Base-by-base conservation (phyloP, 352 stramenopile species). In the Phytophthora colocasiae region DNA sequence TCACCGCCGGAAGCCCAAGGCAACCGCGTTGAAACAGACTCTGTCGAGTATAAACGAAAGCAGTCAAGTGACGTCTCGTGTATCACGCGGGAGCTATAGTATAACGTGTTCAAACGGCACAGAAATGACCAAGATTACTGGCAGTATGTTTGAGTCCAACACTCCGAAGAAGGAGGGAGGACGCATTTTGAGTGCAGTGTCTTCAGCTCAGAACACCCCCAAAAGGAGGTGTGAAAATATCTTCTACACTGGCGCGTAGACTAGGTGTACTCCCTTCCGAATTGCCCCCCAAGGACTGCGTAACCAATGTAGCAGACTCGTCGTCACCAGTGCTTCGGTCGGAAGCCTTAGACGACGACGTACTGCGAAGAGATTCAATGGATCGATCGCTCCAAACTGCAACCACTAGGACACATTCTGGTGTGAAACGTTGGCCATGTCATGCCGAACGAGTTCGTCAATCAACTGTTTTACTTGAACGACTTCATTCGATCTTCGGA, bases 121-220 rank as follows among this genome's bases (percentile, higher is more conserved):
- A 1, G 65, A 46, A 5, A 66, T 68, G 54, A 57, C 44, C 8
- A 78, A 77, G 47, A 73, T 73, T 24, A 76, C 76, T 5, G 64
- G 53, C 7, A 86, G 69, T n/a, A 64, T 67, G 26, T 60, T 73
- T 2, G 66, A 76, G 11, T 77, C 75, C 8, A 78, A 70, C 12
- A 90, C 86, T 44, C 81, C 78, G 2, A 71, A 85, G 58, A 73
- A 85, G 56, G 76, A 85, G 31, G 31, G 31, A 39, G 63, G 53
- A 11, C 52, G 63, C 5, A 32, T 73, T 14, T 19, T 49, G 36
- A 75, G 69, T 26, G 46, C 43, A 12, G 63, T 41, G 51, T 79
- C 71, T 14, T 77, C 78, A 4, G 70, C 54, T 11, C 69, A 80
- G 34, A 73, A 81, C 15, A 69, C 63, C 6, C 66, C 47, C 1